Base-by-base conservation (phyloP, 116 monocot species). In the Cymodocea nodosa region DNA sequence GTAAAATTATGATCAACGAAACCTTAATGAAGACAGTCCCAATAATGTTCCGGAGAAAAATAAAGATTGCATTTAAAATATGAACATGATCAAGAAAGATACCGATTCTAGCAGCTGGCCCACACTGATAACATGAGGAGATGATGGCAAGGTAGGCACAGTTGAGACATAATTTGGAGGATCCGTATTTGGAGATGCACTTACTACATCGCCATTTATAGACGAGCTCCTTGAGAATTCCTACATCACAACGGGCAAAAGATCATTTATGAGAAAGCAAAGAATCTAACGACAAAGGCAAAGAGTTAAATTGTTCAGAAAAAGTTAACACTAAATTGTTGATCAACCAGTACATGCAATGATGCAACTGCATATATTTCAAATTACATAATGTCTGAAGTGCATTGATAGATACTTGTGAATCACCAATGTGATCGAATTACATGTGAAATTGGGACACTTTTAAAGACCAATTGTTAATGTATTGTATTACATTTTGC, bases 81-180 rank as follows among this genome's bases (percentile, higher is more conserved):
- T 62, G 5, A 0, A 10, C 15, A 62, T 40, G 19, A 39, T 36
- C n/a, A 61, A 20, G 15, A 58, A 49, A 24, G 60, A 40, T 86
- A 98, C 98, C 64, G 89, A 98, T 82, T 98, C 92, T 34, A 98
- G 78, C 63, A 98, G 63, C 70, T 98, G 85, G 15, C 89, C 89
- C 23, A 98, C 86, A 75, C 86, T 81, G 34, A 92, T 79, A 23
- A 91, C 80, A 63, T 77, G 81, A 4, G 85, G 72, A 59, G 73
- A 54, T 19, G 81, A 71, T 60, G 80, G 72, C 35, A 59, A 34
- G 58, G 68, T 58, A 25, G 79, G 68, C 65, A 70, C 73, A 60
- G 61, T 79, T 15, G 83, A 62, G n/a, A 78, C 44, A 22, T 72
- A 82, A 19, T 74, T 75, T 5, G 69, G 62, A 64, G 82, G 44